Evolutionary conservation across 2,329 filamentous ascomycete species (phyloP).

Genomic region (Graphilbum fragrans): DNA sequence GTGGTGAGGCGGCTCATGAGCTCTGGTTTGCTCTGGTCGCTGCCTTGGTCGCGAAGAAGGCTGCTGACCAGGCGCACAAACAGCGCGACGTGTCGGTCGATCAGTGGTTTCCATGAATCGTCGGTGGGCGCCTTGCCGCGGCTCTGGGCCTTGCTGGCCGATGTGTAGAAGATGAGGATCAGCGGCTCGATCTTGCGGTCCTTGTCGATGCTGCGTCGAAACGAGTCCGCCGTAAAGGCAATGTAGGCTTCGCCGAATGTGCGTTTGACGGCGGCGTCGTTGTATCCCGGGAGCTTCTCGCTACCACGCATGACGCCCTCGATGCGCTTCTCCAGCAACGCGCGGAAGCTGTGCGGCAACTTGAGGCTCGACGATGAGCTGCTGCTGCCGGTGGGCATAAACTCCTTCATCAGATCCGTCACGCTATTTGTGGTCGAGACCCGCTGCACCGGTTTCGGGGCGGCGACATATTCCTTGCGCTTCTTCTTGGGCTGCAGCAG

Average conservation of each 20-base stretch:
- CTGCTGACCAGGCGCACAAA: slow-evolving; percentile 79
- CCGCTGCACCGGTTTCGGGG: slow-evolving; percentile 14
- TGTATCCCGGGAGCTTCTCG: slow-evolving; percentile 78
- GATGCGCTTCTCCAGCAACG: slow-evolving; percentile 55
- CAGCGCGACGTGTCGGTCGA: slow-evolving; percentile 86
- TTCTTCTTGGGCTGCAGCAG: slow-evolving; percentile 84
- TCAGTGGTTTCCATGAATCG: slow-evolving; percentile 81
- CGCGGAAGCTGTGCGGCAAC: slow-evolving; percentile 43
- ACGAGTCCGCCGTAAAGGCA: slow-evolving; percentile 77
- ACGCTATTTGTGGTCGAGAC: slow-evolving; percentile 46
- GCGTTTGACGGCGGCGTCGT: slow-evolving; percentile 80
- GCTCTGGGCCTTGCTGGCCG: slow-evolving; percentile 78
- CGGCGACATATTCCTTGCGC: slow-evolving; percentile 72
- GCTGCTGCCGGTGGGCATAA: slow-evolving; percentile 30
- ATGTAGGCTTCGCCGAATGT: slow-evolving; percentile 94
- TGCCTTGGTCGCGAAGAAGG: slow-evolving; percentile 72
- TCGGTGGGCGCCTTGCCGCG: slow-evolving; percentile 63
- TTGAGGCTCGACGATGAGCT: slow-evolving; percentile 40
- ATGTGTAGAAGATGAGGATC: slow-evolving; percentile 91
- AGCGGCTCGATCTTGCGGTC: slow-evolving; percentile 87
- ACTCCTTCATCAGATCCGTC: slow-evolving; percentile 80
- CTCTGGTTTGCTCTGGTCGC: slow-evolving; percentile 75
- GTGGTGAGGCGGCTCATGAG: slow-evolving; percentile 65
- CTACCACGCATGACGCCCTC: slow-evolving; percentile 69
- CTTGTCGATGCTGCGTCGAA: slow-evolving; percentile 86